phyloP scores from a whole-genome alignment of 1,139 yeast genomes.

The Lodderomyces theae region DNA sequence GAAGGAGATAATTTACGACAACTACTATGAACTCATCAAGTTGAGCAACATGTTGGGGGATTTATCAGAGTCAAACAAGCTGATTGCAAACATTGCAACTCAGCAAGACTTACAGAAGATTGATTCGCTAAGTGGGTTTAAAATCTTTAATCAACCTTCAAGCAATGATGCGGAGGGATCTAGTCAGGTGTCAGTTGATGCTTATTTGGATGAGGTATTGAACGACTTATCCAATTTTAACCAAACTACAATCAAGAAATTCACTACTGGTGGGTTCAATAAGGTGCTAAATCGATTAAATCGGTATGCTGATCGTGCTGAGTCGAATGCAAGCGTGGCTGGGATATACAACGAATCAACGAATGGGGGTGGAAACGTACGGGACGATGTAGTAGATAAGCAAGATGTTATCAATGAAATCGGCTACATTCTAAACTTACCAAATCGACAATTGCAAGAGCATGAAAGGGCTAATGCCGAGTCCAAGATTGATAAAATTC shows the following conservation, averaged over 20 bases:
- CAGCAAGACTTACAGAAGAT: neutral
- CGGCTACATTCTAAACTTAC: slow-evolving; percentile 15
- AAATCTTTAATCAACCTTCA: slow-evolving; percentile 7
- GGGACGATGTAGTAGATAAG: slow-evolving; percentile 13
- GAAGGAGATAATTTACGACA: slow-evolving; percentile 47
- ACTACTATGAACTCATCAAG: slow-evolving; percentile 45
- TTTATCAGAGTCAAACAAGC: slow-evolving; percentile 22
- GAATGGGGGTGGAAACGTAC: neutral
- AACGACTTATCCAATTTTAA: slow-evolving; percentile 28
- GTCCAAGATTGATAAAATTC: slow-evolving; percentile 7
- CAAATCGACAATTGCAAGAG: slow-evolving; percentile 12
- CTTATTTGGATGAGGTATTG: slow-evolving; percentile 27
- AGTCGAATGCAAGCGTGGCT: slow-evolving; percentile 24
- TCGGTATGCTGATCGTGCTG: slow-evolving; percentile 16
- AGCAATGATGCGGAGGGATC: slow-evolving; percentile 4
- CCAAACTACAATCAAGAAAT: slow-evolving; percentile 21
- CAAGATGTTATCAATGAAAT: slow-evolving; percentile 19
- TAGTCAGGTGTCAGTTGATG: slow-evolving; percentile 15
- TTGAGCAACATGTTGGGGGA: slow-evolving; percentile 37
- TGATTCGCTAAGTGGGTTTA: slow-evolving; percentile 8
- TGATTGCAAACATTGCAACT: slow-evolving; percentile 1
- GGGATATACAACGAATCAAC: slow-evolving; percentile 17
- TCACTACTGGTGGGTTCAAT: slow-evolving; percentile 27
- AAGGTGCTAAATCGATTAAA: slow-evolving; percentile 24
- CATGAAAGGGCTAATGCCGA: slow-evolving; percentile 6